Conservation (phyloP, 768 basidiomycete genomes). For the Pleurotus tuoliensis region DNA sequence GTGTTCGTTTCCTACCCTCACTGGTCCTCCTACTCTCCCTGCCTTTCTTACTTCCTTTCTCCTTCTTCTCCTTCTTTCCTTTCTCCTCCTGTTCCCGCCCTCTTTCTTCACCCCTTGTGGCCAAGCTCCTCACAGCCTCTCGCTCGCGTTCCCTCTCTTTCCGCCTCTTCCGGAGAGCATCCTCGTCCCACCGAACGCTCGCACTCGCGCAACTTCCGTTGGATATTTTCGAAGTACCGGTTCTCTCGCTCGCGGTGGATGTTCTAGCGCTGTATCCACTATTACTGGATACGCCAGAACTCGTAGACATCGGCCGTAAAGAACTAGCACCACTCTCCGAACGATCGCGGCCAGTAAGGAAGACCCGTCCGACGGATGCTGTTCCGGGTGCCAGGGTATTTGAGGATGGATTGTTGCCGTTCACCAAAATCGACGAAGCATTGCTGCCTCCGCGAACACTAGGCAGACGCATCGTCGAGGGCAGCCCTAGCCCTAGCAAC, state of each 20-base stretch:
- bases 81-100: slow-evolving; percentile 14
- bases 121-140: slow-evolving; percentile 29
- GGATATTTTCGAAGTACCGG: slow-evolving; percentile 26
- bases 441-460: slow-evolving; percentile 35
- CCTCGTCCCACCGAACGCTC: slow-evolving; percentile 52
- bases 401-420: slow-evolving; percentile 2
- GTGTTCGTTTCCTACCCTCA: slow-evolving; percentile 52
- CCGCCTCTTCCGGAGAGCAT: slow-evolving; percentile 41
- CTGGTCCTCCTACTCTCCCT: slow-evolving; percentile 42
- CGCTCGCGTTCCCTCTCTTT: slow-evolving; percentile 36
- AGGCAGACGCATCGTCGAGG: slow-evolving; percentile 45
- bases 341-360: slow-evolving; percentile 9
- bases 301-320: slow-evolving; percentile 42
- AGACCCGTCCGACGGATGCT: slow-evolving; percentile 33
- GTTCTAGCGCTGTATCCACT: slow-evolving; percentile 3
- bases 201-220: slow-evolving; percentile 37
- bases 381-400: slow-evolving; percentile 14
- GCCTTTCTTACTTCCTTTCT: slow-evolving; percentile 20
- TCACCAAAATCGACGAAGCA: slow-evolving; percentile 25
- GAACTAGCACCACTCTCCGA: slow-evolving; percentile 25
- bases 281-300: slow-evolving; percentile 33
- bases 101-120: slow-evolving; percentile 17
- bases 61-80: slow-evolving; percentile 20
- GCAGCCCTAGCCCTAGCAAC: slow-evolving; percentile 60
- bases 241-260: slow-evolving; percentile 9